Percentiles rank a stretch among this genome's conserved stretches.
These are phyloP conservation scores for Lyophyllum decastes DNA, from an alignment of 768 basidiomycete species.

Conservation along the genomic window DNA sequence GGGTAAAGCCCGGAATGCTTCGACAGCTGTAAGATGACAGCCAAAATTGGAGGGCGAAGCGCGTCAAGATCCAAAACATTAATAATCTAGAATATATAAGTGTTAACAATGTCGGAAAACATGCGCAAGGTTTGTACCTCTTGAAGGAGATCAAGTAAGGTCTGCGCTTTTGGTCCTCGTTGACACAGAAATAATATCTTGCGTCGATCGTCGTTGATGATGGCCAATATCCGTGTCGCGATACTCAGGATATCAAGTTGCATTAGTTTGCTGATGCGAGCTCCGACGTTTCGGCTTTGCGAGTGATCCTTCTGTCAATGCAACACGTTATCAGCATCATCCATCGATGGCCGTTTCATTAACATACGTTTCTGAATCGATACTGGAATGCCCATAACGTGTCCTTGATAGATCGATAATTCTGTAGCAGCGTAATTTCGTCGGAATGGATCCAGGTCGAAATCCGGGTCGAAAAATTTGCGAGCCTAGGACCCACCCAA, in stretches of 20 bases:
- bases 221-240: conserved; percentile 4
- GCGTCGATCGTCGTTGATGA: conserved; percentile 4
- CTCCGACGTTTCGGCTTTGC: background rate
- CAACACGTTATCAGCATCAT: background rate
- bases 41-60: conserved; percentile 5
- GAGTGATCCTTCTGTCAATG: background rate
- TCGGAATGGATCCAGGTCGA: conserved; percentile 7
- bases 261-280: background rate
- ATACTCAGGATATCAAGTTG: conserved; percentile 2
- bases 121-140: background rate
- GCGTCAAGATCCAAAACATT: background rate
- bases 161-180: conserved; percentile 5
- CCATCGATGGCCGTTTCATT: no score
- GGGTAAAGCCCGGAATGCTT: conserved; percentile 8
- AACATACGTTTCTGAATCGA: background rate
- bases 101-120: background rate
- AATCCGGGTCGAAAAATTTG: background rate
- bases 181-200: conserved; percentile 1
- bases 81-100: background rate
- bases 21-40: conserved; percentile 3
- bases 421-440: background rate
- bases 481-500: background rate
- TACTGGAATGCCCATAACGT: conserved; percentile 7
- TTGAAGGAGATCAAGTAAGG: conserved; percentile 9
- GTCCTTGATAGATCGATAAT: conserved; percentile 8